These are phyloP conservation scores for Thermothielavioides terrestris DNA, from an alignment of 495 filamentous ascomycete species.

Conservation along the genomic window DNA sequence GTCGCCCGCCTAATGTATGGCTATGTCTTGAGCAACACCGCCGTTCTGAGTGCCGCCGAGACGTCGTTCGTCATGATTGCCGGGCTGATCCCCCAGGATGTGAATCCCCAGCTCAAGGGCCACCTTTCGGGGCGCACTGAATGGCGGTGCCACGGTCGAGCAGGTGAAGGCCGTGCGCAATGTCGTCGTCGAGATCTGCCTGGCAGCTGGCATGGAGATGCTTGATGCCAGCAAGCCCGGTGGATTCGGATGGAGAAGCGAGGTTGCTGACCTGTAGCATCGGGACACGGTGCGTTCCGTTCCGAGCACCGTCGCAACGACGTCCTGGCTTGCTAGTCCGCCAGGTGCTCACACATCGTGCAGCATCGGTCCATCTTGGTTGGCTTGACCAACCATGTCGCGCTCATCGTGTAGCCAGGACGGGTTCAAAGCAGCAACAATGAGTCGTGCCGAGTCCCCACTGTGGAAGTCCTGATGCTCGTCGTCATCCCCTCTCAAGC, in stretches of 20 bases:
- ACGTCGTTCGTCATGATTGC: conserved; percentile 49
- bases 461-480: no score
- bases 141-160: conserved; percentile 44
- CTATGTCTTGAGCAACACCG: conserved; percentile 42
- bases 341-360: no score
- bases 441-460: no score
- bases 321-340: no score
- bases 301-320: no score
- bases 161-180: conserved; percentile 46
- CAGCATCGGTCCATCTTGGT: no score
- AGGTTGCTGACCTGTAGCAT: conserved; percentile 28
- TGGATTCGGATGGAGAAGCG: conserved; percentile 39
- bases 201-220: conserved; percentile 39
- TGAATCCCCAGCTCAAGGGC: conserved; percentile 49
- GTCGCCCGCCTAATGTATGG: conserved; percentile 45
- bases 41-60: conserved; percentile 38
- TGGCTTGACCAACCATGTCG: no score
- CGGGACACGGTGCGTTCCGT: no score
- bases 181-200: conserved; percentile 41
- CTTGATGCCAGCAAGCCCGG: conserved; percentile 19
- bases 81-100: conserved; percentile 48
- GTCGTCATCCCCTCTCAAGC: no score
- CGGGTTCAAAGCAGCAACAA: no score
- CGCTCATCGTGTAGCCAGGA: no score
- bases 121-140: conserved; percentile 47